Evolutionary conservation across 2,329 filamentous ascomycete species (phyloP), one percentile per base, ranked within the genome.

Genomic region (Delphinella strobiligena): DNA sequence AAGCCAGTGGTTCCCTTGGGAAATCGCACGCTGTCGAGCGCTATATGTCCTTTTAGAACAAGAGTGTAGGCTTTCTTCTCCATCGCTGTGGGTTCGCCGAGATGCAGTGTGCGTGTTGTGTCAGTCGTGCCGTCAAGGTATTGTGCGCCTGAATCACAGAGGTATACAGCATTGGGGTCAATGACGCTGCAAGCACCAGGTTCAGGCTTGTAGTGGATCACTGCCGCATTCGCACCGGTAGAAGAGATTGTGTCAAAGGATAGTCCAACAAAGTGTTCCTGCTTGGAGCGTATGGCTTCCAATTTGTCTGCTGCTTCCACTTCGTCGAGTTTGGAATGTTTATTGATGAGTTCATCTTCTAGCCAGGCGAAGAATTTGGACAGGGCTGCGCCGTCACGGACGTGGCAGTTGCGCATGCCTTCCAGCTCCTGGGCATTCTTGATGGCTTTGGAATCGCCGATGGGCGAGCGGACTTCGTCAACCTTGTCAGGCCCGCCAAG

Each of bases 71-170:
- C 80, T 55, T 86, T 85, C 53, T 75, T 83, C 62, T 98, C 88
- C 54, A 82, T 81, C 3, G 78, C 75, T 0, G 82, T 84, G 1
- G 91, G 91, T 18, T 78, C 72, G 34, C 86, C 85, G 56, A 96
- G 96, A 55, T 98, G 91, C 30, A 94, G 67, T 1, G 91, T 98
- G 31, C 91, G 74, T 4, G 91, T 98, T 0, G 86, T 93, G 55
- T 98, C 91, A 0, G 91, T 98, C 1, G 91, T 98, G 41, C 91
- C 91, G 58, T 98, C 91, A 2, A 82, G 70, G 54, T 89, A 98
- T 60, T 98, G 91, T n/a, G 84, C 91, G 16, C 91, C 91, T 16
- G 91, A 96, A 61, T 98, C 91, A 58, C 91, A 98, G 2, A 98
- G 75, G 54, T 98, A 98, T 43, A 98, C 77, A 11, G 80, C 78